Base-by-base conservation (phyloP, 495 filamentous ascomycete genomes). In the Penicillium malachiteum region DNA sequence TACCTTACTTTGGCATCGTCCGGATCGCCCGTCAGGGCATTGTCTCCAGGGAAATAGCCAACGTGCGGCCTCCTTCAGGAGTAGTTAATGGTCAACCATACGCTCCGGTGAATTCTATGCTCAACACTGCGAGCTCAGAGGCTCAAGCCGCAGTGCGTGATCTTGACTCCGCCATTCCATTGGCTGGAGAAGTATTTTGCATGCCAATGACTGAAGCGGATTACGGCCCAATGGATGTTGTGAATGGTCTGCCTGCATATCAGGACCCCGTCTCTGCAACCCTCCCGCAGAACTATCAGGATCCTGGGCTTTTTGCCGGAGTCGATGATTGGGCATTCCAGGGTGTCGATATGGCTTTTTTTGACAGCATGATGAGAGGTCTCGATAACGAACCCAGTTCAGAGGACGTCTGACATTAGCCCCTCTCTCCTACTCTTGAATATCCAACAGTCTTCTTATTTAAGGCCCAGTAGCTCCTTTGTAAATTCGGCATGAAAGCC, bases 1-100 rank as follows among this genome's bases (percentile, higher is more conserved):
- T 75, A 39, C 73, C 71, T 16, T 77, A 73, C 49, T 60, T 73
- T 55, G 72, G 69, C 2, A 54, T 58, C 14, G 54, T 68, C 39
- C 62, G 58, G 33, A 65, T 68, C 47, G 54, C 64, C 13, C 57
- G 59, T 31, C 51, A 65, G 43, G 43, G 11, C 10, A 21, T 45
- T 45, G 11, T 45, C 14, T 14, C 18, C 9, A 45, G n/a, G 53
- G 58, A 52, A 37, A 48, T 13, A 30, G n/a, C 46, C 13, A n/a
- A n/a, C n/a, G n/a, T n/a, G n/a, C n/a, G n/a, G n/a, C n/a, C n/a
- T n/a, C n/a, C n/a, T n/a, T n/a, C n/a, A n/a, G n/a, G n/a, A n/a
- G n/a, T n/a, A n/a, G n/a, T n/a, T n/a, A n/a, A n/a, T n/a, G n/a
- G n/a, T n/a, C 46, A 48, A 35, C 7, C n/a, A 5, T 14, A 26